A percentile compares a stretch with the other conserved stretches of the same genome.
Evolutionary conservation across 768 basidiomycete species (phyloP).

Genomic region (Collybia sp.): DNA sequence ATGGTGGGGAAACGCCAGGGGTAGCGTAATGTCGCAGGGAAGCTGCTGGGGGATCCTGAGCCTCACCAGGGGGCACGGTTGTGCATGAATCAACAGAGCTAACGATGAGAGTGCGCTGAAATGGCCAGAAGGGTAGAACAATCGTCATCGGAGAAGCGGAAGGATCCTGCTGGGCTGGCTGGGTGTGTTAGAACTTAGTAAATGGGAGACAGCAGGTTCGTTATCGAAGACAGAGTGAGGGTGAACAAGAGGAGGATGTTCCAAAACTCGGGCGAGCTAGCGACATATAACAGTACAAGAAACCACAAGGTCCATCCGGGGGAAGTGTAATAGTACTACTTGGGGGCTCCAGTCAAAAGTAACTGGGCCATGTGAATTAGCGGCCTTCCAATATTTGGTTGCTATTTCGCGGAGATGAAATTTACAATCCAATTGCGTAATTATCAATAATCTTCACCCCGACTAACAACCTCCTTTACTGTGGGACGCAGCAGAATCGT

Average conservation of each 20-base stretch:
- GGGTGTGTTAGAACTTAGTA: conserved; percentile 1
- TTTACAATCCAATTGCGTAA: too few species aligned
- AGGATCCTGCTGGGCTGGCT: too few species aligned
- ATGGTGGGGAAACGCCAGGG: conserved; percentile 68
- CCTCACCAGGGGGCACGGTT: neutral
- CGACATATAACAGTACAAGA: too few species aligned
- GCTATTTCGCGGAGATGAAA: too few species aligned
- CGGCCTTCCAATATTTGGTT: neutral
- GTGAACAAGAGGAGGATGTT: too few species aligned
- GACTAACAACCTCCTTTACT: conserved; percentile 78
- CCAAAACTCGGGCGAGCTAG: neutral
- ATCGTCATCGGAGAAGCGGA: neutral
- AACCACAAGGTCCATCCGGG: too few species aligned
- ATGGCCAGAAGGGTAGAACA: neutral
- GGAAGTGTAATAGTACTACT: too few species aligned
- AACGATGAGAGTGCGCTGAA: neutral
- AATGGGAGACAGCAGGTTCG: conserved; percentile 1
- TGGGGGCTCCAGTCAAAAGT: neutral
- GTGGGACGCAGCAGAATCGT: conserved; percentile 84
- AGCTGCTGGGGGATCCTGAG: conserved; percentile 19
- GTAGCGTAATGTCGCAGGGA: conserved; percentile 55
- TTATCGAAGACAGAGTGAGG: neutral
- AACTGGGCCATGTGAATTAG: neutral
- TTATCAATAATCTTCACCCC: conserved; percentile 79
- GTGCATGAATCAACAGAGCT: neutral